Base-by-base conservation (phyloP, 2,329 filamentous ascomycete genomes). In the Cladosporium austrohemisphaericum region DNA sequence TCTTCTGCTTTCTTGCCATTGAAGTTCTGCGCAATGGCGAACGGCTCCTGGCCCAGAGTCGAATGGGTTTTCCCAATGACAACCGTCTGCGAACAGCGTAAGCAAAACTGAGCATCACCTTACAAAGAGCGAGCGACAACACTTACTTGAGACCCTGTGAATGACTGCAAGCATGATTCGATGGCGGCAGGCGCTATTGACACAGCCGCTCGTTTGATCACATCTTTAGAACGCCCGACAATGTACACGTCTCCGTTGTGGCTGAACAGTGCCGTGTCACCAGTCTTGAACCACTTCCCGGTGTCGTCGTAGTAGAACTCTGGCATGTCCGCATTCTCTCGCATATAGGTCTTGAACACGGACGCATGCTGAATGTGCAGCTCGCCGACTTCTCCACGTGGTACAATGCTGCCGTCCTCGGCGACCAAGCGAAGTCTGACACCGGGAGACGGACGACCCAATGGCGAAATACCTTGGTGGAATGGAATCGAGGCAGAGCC, bases 151-250 rank as follows among this genome's bases (percentile, higher is more conserved):
- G 50, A 38, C 3, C 53, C 54, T 3, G 51, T 53, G n/a, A 50
- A 58, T 2, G 37, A 41, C 25, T 51, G 41, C 23, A 61, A 47
- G 26, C 54, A 60, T 35, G 45, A 57, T 25, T 62, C 60, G 2
- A 63, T 47, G 2, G 57, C 53, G 6, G 59, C 58, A 22, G 56
- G 59, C 18, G 52, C 53, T 19, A 62, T 55, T 0, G 54, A 35
- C 1, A 60, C 36, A 4, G 52, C 58, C 28, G 53, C 51, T n/a
- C 54, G 26, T 41, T 57, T 60, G 43, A 64, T 57, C 1, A 57
- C 49, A 49, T 60, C 56, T 23, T 64, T 62, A 5, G 49, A 49
- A 3, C 60, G 37, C 3, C 59, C 59, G 4, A 62, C 46, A 43
- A 63, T 51, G 19, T 57, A 61, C 2, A 61, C 28, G 6, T 57